Base-by-base conservation (phyloP, 768 basidiomycete species). In the Nidularia pulvinata region DNA sequence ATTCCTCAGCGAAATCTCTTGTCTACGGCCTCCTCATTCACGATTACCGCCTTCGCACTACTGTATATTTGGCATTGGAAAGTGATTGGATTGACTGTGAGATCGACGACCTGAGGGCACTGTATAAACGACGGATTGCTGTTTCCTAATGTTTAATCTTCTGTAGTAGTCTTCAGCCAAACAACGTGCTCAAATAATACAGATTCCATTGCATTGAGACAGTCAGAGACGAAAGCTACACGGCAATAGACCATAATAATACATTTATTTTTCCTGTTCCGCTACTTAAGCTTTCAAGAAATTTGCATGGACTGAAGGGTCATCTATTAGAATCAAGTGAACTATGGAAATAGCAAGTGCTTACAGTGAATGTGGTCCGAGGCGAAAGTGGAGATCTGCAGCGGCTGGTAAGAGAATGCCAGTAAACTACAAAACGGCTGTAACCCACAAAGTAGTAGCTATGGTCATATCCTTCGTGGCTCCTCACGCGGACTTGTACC, bases 341-440 rank as follows among this genome's bases (percentile, higher is more conserved):
- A 65, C 58, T 51, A 57, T 48, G 11, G 39, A 51, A 34, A 50
- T 9, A 19, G 19, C 19, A 49, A 42, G 11, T 52, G 73, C 89
- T 69, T 57, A 92, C 92, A 98, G 50, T 87, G 88, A 58, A 98
- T 78, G 62, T 99, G 96, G 59, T 95, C 95, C 9, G 87, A 77
- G 14, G 85, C 88, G 64, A 96, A 96, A 2, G 92, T 94, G 1
- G 94, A 93, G 44, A 97, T 88, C 93, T 94, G 54, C 14, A 50
- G 36, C 34, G 14, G 45, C 10, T 52, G 42, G 14, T 39, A 44
- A 42, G 25, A 55, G 11, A 56, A 46, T 9, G 6, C 34, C 5
- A 33, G 33, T 16, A 16, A 22, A 46, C 43, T 13, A 36, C 36
- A 19, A 16, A 19, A 6, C 13, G 22, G 33, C 45, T 43, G n/a